phyloP scores from a whole-genome alignment of 2,329 filamentous ascomycete species.

The Calonectria hawksworthii region DNA sequence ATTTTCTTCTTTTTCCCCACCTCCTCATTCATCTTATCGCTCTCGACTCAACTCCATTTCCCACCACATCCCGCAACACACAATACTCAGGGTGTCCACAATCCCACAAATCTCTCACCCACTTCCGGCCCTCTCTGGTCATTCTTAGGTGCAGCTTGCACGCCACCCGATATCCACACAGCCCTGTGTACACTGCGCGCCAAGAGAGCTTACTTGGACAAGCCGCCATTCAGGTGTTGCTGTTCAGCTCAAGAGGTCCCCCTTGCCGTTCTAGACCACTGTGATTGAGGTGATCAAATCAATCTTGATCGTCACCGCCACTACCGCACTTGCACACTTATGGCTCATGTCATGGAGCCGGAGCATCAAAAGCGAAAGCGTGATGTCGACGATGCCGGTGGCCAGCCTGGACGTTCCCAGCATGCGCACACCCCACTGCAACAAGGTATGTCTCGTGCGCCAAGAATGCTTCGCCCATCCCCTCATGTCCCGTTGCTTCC shows the following conservation, averaged over 20 bases:
- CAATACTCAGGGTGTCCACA: constrained; percentile 7
- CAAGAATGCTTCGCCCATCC: constrained; percentile 32
- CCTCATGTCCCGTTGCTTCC: constrained; percentile 36
- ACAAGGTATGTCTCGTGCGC: constrained; percentile 57
- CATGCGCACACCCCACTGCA: constrained; percentile 56
- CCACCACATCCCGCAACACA: neutral
- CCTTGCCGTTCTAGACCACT: constrained; percentile 19
- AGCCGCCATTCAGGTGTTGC: neutral
- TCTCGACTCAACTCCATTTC: constrained; percentile 17
- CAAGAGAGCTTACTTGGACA: constrained; percentile 14
- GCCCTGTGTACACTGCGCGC: constrained; percentile 13
- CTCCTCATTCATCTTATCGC: constrained; percentile 38
- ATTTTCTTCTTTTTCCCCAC: constrained; percentile 30
- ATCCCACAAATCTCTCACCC: constrained; percentile 30
- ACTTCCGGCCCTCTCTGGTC: neutral
- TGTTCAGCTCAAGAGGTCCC: constrained; percentile 14
- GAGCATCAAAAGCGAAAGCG: constrained; percentile 65
- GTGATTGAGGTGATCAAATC: constrained; percentile 21
- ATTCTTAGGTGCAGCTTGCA: constrained; percentile 12
- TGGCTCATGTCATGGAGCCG: constrained; percentile 59
- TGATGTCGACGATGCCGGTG: constrained; percentile 60
- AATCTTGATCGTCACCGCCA: constrained; percentile 1
- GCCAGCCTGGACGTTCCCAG: constrained; percentile 55
- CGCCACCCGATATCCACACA: constrained; percentile 13
- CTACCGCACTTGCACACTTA: constrained; percentile 37